Percentiles rank a stretch among this genome's conserved stretches.
These are phyloP conservation scores for Borovskyia barvae DNA, from an alignment of 208 protist species.

Conservation along the genomic window DNA sequence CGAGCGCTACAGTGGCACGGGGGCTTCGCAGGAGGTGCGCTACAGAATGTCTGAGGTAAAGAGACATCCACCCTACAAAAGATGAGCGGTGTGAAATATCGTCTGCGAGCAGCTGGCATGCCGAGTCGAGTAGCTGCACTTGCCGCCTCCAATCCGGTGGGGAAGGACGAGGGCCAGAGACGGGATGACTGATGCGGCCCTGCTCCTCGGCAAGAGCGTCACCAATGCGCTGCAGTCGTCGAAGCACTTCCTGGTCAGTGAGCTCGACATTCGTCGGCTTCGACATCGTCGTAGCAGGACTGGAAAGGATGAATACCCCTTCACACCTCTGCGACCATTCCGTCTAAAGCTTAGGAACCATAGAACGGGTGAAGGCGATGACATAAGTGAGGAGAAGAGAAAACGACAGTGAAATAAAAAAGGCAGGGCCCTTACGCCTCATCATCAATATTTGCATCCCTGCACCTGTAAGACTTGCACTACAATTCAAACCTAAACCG, in stretches of 20 bases:
- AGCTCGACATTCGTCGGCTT: constrained; percentile 1
- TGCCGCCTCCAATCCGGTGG: constrained; percentile 30
- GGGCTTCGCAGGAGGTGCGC: constrained; percentile 39
- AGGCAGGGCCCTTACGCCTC: too few species aligned
- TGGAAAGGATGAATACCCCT: not conserved
- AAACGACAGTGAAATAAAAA: too few species aligned
- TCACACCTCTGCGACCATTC: not conserved
- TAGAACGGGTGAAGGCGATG: too few species aligned
- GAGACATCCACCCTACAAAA: constrained; percentile 40
- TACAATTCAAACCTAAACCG: too few species aligned
- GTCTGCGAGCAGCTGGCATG: constrained; percentile 21
- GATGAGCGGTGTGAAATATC: constrained; percentile 25
- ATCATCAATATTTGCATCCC: too few species aligned
- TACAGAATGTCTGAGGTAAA: constrained; percentile 45
- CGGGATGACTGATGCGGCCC: not conserved
- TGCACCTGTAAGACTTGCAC: too few species aligned
- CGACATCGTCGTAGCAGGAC: constrained; percentile 2
- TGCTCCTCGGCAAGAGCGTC: constrained; percentile 17
- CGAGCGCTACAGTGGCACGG: constrained; percentile 20
- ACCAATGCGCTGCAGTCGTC: constrained; percentile 30
- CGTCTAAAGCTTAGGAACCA: too few species aligned
- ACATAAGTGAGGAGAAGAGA: too few species aligned
- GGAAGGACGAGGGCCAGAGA: not conserved
- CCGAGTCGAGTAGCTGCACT: constrained; percentile 25
- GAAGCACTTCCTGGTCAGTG: constrained; percentile 15